Conservation (phyloP, 208 protist genomes). For the Jaenimonas drosophilae region DNA sequence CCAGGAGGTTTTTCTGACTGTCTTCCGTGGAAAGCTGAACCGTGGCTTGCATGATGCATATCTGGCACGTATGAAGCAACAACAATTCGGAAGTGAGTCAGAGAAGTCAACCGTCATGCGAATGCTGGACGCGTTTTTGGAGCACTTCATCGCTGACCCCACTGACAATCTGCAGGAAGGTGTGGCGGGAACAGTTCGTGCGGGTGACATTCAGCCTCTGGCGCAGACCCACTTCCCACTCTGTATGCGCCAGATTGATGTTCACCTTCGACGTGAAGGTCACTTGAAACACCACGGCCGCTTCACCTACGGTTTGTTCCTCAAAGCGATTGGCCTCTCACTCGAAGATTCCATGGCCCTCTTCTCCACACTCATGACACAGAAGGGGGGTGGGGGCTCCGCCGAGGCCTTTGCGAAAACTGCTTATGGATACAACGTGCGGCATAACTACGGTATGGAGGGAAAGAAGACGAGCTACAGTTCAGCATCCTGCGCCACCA, state of each 20-base stretch:
- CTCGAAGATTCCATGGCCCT: conserved; percentile 77
- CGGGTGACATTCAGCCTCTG: conserved; percentile 64
- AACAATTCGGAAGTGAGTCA: conserved; percentile 45
- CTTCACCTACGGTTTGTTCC: conserved; percentile 85
- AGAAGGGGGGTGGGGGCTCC: conserved; percentile 54
- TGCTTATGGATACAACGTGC: conserved; percentile 86
- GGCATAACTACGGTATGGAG: conserved; percentile 89
- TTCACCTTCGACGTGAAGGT: conserved; percentile 64
- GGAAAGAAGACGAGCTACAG: conserved; percentile 88
- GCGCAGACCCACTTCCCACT: conserved; percentile 85
- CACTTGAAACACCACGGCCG: conserved; percentile 88
- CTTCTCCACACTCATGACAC: conserved; percentile 80
- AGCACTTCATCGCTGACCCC: conserved; percentile 71
- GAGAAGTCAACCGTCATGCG: conserved; percentile 51
- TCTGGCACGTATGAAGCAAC: conserved; percentile 46
- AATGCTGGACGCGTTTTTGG: conserved; percentile 81
- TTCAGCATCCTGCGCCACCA: conserved; percentile 64
- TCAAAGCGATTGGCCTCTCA: conserved; percentile 85
- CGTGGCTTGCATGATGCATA: conserved; percentile 72
- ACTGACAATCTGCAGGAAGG: conserved; percentile 42
- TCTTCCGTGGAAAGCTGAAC: conserved; percentile 55
- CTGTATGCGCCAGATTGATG: conserved; percentile 85
- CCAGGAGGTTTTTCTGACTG: conserved; percentile 76
- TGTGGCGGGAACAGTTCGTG: conserved; percentile 33
- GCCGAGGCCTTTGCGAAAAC: conserved; percentile 74